Evolutionary conservation across 129 eudicot genomes (phyloP), one percentile per base, ranked within the genome.

Genomic region (Saussurea involucrata): DNA sequence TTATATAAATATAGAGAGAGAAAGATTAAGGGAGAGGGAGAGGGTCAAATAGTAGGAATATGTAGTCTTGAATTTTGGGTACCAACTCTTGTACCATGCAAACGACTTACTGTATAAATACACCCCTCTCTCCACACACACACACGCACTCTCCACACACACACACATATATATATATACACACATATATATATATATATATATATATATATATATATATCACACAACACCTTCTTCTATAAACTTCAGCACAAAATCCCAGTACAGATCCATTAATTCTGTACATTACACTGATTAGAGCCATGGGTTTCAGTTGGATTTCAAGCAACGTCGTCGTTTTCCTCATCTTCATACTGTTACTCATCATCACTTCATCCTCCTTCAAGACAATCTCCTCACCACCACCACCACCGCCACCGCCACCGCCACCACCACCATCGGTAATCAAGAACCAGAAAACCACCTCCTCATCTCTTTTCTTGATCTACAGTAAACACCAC

Each of bases 21-120:
- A 27, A 6, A 25, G 25, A 46, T 12, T 57, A 0, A 7, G 42
- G n/a, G 63, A 76, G 53, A 18, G 5, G 24, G 11, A 75, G 49
- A 66, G 31, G 31, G 73, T 44, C 53, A 76, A 66, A 46, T 15
- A 67, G 67, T 67, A 49, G 33, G 17, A 66, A 76, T 12, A 8
- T 32, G 36, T 20, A 29, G 27, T 66, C 83, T 73, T 31, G 74
- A 72, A 27, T 46, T 72, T 65, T 66, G 68, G n/a, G 83, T 75
- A 61, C 80, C 78, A 64, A 70, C 74, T 76, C 73, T 36, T 73
- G 60, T 71, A 64, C 83, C 78, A 73, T 67, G 66, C 73, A 66
- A 65, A 61, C 68, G 10, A 24, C 29, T 24, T 68, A 25, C 72
- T 77, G 20, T 71, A 80, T 20, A 29, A 42, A 49, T 77, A 1